phyloP scores from a whole-genome alignment of 2,329 filamentous ascomycete genomes.

The Colletotrichum somersetense region DNA sequence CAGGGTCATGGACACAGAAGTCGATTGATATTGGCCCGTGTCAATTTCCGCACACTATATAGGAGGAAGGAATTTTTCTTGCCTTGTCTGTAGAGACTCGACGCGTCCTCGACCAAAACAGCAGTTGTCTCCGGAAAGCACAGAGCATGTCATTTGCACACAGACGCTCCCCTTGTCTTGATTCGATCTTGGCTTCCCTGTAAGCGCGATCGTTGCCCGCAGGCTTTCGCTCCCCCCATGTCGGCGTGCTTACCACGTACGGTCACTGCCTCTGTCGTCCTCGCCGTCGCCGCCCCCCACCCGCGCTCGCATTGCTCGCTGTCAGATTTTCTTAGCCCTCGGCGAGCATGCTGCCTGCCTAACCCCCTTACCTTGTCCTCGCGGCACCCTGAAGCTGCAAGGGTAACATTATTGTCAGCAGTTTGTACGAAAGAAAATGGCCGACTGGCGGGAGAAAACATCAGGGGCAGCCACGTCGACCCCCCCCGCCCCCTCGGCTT shows the following conservation, averaged over 20 bases:
- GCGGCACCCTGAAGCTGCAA: constrained; percentile 22
- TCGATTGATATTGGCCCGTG: background rate
- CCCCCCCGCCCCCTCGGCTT: background rate
- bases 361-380: constrained; percentile 20
- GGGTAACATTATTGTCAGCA: constrained; percentile 25
- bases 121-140: constrained; percentile 24
- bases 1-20: background rate
- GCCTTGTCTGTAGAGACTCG: background rate
- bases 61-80: background rate
- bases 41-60: background rate
- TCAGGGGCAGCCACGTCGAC: constrained; percentile 4
- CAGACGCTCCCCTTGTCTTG: constrained; percentile 24
- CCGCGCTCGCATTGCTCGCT: constrained; percentile 16
- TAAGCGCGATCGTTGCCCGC: constrained; percentile 32
- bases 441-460: constrained; percentile 30
- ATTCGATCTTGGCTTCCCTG: constrained; percentile 28
- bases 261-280: constrained; percentile 9
- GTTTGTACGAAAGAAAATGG: constrained; percentile 34
- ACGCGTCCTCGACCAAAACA: constrained; percentile 19
- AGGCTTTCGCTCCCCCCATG: constrained; percentile 16
- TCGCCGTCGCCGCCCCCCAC: constrained; percentile 14
- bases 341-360: background rate
- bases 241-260: background rate
- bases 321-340: background rate
- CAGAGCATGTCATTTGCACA: constrained; percentile 35